Evolutionary conservation across 164 flowering plant species (phyloP).

Genomic region (Berberis vulgaris): DNA sequence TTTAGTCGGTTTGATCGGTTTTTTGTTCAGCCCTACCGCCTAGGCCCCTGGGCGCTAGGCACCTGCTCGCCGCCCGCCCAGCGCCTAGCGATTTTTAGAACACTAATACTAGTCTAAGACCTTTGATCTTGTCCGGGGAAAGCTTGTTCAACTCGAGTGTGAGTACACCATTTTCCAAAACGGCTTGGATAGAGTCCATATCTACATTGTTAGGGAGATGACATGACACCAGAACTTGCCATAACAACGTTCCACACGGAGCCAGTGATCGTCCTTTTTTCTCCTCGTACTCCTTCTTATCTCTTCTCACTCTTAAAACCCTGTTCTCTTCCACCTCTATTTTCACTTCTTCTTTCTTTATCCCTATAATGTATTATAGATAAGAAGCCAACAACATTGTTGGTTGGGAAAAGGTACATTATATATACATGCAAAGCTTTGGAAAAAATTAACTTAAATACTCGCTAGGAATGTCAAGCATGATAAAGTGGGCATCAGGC

Average conservation of each 20-base stretch:
- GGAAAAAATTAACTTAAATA: too few species aligned
- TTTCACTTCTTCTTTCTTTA: conserved; percentile 5
- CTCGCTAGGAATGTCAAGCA: conserved; percentile 24
- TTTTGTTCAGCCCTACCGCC: too few species aligned
- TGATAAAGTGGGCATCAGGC: conserved; percentile 30
- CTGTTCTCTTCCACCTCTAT: not conserved
- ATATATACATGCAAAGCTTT: too few species aligned
- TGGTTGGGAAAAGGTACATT: too few species aligned
- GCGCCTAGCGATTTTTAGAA: too few species aligned
- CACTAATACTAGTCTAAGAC: too few species aligned
- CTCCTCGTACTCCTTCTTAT: conserved; percentile 6
- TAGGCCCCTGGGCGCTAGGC: too few species aligned
- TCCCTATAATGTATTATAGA: conserved; percentile 5
- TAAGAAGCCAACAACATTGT: too few species aligned
- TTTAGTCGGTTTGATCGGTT: too few species aligned
- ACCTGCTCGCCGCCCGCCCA: too few species aligned
- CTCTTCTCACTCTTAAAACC: conserved; percentile 7
- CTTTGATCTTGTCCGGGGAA: too few species aligned
- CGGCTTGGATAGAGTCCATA: conserved; percentile 29
- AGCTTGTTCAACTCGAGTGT: conserved; percentile 2
- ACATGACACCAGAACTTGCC: conserved; percentile 40
- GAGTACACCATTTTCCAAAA: conserved; percentile 39
- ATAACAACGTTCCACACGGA: conserved; percentile 19
- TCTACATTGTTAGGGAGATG: conserved; percentile 36
- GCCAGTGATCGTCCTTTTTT: conserved; percentile 8